A percentile compares a stretch with the other conserved stretches of the same genome.
phyloP scores from a whole-genome alignment of 176 grass and related monocot genomes.

The Eleusine indica region DNA sequence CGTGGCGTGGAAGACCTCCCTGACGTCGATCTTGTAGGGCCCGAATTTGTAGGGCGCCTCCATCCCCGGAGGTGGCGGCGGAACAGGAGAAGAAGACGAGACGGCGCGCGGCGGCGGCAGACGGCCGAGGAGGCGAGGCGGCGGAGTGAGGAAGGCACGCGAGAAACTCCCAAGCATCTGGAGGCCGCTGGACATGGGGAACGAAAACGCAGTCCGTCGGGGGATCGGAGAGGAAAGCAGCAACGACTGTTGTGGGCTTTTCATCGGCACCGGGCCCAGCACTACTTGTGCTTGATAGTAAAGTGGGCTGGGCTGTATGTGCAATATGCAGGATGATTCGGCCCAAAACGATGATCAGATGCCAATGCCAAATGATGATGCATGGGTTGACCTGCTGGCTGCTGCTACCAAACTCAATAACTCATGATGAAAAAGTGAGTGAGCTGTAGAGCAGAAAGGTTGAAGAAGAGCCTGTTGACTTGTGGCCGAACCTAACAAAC shows the following conservation, averaged over 20 bases:
- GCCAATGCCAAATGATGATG: background rate
- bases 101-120: background rate
- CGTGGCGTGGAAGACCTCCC: conserved; percentile 82
- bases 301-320: no score
- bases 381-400: background rate
- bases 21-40: conserved; percentile 73
- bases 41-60: conserved; percentile 63
- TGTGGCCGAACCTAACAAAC: background rate
- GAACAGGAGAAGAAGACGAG: background rate
- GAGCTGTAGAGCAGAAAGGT: no score
- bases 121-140: conserved; percentile 22
- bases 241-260: background rate
- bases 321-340: no score
- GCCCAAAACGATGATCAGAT: no score
- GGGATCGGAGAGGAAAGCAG: background rate
- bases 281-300: no score
- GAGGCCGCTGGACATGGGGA: background rate
- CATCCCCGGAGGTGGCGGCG: conserved; percentile 19
- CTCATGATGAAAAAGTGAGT: no score
- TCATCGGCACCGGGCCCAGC: background rate
- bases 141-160: conserved; percentile 13
- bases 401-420: no score
- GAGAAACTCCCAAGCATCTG: conserved; percentile 6
- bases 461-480: background rate
- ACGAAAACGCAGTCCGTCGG: background rate